A percentile compares a stretch with the other conserved stretches of the same genome.
Conservation (phyloP, 2,329 filamentous ascomycete genomes). For the Aspergillus tanneri region DNA sequence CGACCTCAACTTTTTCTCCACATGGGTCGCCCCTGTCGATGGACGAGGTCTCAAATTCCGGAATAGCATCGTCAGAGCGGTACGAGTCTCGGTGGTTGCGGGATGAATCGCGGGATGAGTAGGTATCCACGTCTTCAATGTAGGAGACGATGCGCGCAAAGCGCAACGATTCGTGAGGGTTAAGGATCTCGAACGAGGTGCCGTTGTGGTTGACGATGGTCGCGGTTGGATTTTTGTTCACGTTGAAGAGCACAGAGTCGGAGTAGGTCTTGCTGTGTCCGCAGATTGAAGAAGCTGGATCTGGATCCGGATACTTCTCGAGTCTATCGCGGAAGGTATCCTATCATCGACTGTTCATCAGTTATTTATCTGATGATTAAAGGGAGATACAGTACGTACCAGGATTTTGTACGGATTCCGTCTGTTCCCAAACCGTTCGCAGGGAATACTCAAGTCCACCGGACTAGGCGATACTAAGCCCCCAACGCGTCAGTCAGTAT, state of each 20-base stretch:
- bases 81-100: conserved; percentile 27
- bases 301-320: conserved; percentile 22
- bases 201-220: conserved; percentile 35
- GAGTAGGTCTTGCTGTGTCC: conserved; percentile 23
- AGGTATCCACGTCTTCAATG: conserved; percentile 35
- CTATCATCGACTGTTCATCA: conserved; percentile 9
- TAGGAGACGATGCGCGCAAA: conserved; percentile 38
- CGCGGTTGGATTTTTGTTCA: conserved; percentile 21
- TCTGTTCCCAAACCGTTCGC: conserved; percentile 1
- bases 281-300: conserved; percentile 18
- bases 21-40: not conserved
- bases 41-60: not conserved
- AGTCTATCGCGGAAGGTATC: conserved; percentile 35
- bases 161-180: conserved; percentile 37
- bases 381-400: conserved; percentile 7
- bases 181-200: conserved; percentile 39
- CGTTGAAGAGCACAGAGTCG: conserved; percentile 29
- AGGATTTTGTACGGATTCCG: conserved; percentile 18
- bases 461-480: conserved; percentile 13
- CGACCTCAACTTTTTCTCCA: conserved; percentile 2
- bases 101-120: conserved; percentile 18
- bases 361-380: not conserved
- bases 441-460: conserved; percentile 6
- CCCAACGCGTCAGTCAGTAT: conserved; percentile 5
- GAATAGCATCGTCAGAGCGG: conserved; percentile 3